These are phyloP conservation scores for Obba rivulosa DNA, from an alignment of 768 basidiomycete species.

Conservation along the genomic window DNA sequence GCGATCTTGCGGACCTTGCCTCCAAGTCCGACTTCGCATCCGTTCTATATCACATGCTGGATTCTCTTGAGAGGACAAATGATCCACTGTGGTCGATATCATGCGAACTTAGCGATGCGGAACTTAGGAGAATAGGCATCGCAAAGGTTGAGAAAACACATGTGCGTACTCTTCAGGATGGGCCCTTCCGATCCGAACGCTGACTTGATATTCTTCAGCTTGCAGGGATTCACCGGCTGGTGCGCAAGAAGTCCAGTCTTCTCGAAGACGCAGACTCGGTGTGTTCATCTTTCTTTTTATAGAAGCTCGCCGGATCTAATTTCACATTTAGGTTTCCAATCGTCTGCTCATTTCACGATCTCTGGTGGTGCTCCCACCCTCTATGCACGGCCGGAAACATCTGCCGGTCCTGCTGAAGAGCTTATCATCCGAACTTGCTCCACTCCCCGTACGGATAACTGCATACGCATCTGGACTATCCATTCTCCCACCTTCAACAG, in stretches of 20 bases:
- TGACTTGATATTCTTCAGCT: slow-evolving; percentile 24
- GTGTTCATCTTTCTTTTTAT: slow-evolving; percentile 13
- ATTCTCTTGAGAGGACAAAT: slow-evolving; percentile 16
- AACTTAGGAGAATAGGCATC: slow-evolving; percentile 48
- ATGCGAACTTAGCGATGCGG: slow-evolving; percentile 29
- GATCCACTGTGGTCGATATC: slow-evolving; percentile 49
- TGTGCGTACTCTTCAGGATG: slow-evolving; percentile 33
- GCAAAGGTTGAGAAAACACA: slow-evolving; percentile 50
- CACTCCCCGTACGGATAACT: slow-evolving; percentile 32
- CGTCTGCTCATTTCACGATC: slow-evolving; percentile 48
- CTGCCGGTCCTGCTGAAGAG: slow-evolving; percentile 26
- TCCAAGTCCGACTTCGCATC: slow-evolving; percentile 25
- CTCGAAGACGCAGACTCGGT: slow-evolving; percentile 27
- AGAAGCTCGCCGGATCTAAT: not conserved
- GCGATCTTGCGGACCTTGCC: slow-evolving; percentile 51
- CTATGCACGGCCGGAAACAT: slow-evolving; percentile 29
- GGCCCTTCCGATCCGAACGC: not conserved
- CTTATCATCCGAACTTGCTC: slow-evolving; percentile 32
- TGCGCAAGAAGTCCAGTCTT: slow-evolving; percentile 29
- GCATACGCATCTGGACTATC: slow-evolving; percentile 38
- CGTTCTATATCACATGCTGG: slow-evolving; percentile 21
- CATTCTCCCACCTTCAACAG: slow-evolving; percentile 26
- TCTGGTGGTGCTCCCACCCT: slow-evolving; percentile 44
- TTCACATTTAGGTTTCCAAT: slow-evolving; percentile 41
- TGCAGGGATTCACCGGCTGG: slow-evolving; percentile 28